Conservation (phyloP, 1,284 basidiomycete genomes). For the Wolfiporia cocos region DNA sequence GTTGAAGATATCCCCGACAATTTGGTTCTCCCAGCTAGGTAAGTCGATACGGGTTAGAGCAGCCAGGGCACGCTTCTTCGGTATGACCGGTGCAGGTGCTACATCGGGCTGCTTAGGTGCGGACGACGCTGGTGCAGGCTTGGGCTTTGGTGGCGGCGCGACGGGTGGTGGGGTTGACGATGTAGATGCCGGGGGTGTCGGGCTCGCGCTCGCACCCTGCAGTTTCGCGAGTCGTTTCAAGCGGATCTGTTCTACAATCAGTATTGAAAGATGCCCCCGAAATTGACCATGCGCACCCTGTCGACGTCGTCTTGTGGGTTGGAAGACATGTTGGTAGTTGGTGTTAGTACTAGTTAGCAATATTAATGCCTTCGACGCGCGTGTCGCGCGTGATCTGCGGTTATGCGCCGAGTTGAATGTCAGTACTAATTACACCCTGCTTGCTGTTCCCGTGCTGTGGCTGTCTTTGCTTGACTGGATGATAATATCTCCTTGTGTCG, state of each 20-base stretch:
- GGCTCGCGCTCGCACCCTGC: constrained; percentile 38
- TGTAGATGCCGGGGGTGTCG: constrained; percentile 27
- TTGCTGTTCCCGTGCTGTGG: too few species aligned
- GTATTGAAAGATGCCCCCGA: neutral
- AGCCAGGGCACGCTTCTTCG: constrained; percentile 41
- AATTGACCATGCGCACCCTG: constrained; percentile 40
- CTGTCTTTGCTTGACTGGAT: too few species aligned
- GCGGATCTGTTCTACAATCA: constrained; percentile 57
- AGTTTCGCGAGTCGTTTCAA: constrained; percentile 82
- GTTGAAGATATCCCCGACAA: constrained; percentile 63
- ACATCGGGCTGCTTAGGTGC: constrained; percentile 27
- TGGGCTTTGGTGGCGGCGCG: constrained; percentile 15
- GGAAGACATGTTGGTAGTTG: constrained; percentile 47
- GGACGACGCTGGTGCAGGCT: constrained; percentile 10
- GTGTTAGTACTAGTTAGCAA: too few species aligned
- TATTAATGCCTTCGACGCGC: too few species aligned
- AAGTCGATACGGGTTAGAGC: constrained; percentile 46
- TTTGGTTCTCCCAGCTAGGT: constrained; percentile 68
- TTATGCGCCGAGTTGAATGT: too few species aligned
- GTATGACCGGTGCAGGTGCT: constrained; percentile 23
- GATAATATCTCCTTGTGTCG: too few species aligned
- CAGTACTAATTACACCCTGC: too few species aligned
- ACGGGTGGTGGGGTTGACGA: constrained; percentile 27
- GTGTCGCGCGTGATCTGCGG: too few species aligned
- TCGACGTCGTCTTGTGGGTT: constrained; percentile 72